phyloP scores from a whole-genome alignment of 2,329 filamentous ascomycete species.

The Ophiostoma australiae region DNA sequence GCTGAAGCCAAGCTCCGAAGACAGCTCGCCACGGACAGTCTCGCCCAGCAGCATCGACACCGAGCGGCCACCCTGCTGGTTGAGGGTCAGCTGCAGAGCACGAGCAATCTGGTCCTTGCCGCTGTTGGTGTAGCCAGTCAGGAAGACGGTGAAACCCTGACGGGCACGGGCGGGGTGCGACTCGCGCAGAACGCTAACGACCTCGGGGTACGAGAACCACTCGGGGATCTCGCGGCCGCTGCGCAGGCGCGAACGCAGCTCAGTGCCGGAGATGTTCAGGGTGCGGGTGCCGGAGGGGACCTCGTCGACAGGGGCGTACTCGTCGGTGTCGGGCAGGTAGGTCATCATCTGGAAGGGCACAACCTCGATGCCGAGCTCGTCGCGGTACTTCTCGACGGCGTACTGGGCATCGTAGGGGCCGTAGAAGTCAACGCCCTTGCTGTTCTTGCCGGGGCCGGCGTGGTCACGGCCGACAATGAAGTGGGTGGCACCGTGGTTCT shows the following conservation, averaged over 20 bases:
- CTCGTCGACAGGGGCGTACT: slow-evolving; percentile 91
- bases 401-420: slow-evolving; percentile 96
- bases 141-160: slow-evolving; percentile 97
- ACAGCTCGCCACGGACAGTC: slow-evolving; percentile 88
- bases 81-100: slow-evolving; percentile 91
- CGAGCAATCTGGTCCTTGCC: slow-evolving; percentile 97
- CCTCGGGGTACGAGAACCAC: slow-evolving; percentile 99
- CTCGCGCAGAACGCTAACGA: slow-evolving; percentile 92
- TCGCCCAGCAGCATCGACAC: slow-evolving; percentile 94
- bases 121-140: slow-evolving; percentile 93
- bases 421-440: slow-evolving; percentile 93
- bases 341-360: slow-evolving; percentile 99
- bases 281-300: slow-evolving; percentile 79
- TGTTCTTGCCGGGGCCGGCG: slow-evolving; percentile 97
- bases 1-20: slow-evolving; percentile 91
- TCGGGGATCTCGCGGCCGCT: slow-evolving; percentile 93
- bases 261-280: slow-evolving; percentile 79
- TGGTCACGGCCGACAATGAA: slow-evolving; percentile 99
- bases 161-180: slow-evolving; percentile 85
- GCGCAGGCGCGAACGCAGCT: slow-evolving; percentile 85
- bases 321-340: slow-evolving; percentile 93
- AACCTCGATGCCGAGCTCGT: slow-evolving; percentile 96
- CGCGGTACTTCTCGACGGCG: slow-evolving; percentile 91
- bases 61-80: slow-evolving; percentile 93
- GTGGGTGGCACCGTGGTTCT: slow-evolving; percentile 98